Evolutionary conservation across 192 early-diverging fungal genomes (phyloP).

Genomic region (Allomyces macrogynus): DNA sequence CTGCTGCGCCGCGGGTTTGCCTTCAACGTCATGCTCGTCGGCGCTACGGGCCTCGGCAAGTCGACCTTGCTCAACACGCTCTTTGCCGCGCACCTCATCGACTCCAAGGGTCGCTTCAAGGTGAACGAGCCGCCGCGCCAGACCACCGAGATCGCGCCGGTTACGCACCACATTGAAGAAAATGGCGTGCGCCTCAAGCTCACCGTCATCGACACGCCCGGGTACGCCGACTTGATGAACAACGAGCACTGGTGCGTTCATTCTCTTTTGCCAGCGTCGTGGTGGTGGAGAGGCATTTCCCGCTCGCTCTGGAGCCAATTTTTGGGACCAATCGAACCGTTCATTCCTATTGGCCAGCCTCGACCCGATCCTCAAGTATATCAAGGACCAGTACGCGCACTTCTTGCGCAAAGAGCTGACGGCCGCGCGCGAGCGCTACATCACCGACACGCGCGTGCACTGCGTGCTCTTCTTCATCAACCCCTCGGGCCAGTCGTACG

Average conservation of each 20-base stretch:
- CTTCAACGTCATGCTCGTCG: conserved; percentile 96
- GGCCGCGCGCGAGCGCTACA: conserved; percentile 66
- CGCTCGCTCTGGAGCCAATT: not conserved
- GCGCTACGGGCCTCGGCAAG: conserved; percentile 93
- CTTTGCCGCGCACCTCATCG: conserved; percentile 86
- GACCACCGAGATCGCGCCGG: conserved; percentile 84
- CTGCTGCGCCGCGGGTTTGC: conserved; percentile 90
- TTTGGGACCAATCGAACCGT: too few species aligned
- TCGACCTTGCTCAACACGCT: conserved; percentile 96
- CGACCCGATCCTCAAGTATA: conserved; percentile 96
- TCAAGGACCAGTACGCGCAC: conserved; percentile 92
- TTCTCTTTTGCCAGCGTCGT: too few species aligned
- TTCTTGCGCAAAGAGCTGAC: conserved; percentile 87
- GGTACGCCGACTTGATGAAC: conserved; percentile 96
- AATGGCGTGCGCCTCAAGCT: conserved; percentile 81
- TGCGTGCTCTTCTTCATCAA: conserved; percentile 90
- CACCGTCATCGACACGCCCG: conserved; percentile 95
- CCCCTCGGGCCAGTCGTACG: conserved; percentile 80
- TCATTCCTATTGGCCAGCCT: too few species aligned
- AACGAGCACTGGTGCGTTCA: conserved; percentile 74
- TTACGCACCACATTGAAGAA: conserved; percentile 79
- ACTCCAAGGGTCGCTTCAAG: conserved; percentile 68
- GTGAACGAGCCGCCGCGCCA: conserved; percentile 65
- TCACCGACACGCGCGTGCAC: conserved; percentile 88
- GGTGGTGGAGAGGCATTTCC: too few species aligned